These are phyloP conservation scores for Lodderomyces pseudojiufengensis DNA, from an alignment of 1,139 yeast genomes.

Conservation along the genomic window DNA sequence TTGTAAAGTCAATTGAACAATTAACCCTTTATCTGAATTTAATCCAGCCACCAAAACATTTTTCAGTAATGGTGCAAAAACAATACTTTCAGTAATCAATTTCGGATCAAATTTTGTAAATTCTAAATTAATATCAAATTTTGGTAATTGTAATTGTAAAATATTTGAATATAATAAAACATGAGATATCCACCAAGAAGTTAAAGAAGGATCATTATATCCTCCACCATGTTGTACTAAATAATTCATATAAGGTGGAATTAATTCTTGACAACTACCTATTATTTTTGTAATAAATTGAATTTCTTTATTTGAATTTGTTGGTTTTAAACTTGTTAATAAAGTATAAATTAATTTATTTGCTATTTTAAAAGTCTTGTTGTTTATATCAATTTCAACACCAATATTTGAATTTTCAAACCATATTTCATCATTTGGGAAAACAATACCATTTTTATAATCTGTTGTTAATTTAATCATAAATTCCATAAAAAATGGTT, in stretches of 20 bases:
- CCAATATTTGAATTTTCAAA: conserved; percentile 22
- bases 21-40: conserved; percentile 48
- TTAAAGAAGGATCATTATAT: conserved; percentile 64
- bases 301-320: conserved; percentile 69
- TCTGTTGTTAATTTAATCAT: conserved; percentile 50
- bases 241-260: conserved; percentile 67
- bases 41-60: conserved; percentile 57
- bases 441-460: conserved; percentile 56
- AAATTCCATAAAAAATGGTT: conserved; percentile 42
- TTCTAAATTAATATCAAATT: conserved; percentile 9
- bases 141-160: conserved; percentile 53
- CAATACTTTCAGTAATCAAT: conserved; percentile 48
- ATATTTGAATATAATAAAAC: conserved; percentile 59
- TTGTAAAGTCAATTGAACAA: conserved; percentile 65
- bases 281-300: conserved; percentile 54
- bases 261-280: conserved; percentile 58
- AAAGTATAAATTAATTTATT: conserved; percentile 67
- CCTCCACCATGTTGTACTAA: conserved; percentile 53
- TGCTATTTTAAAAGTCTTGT: conserved; percentile 51
- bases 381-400: conserved; percentile 37
- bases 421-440: conserved; percentile 60
- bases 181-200: conserved; percentile 82
- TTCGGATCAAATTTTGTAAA: conserved; percentile 16
- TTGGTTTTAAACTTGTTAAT: conserved; percentile 67
- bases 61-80: conserved; percentile 67